Evolutionary conservation across 2,329 filamentous ascomycete genomes (phyloP), one percentile per base, ranked within the genome.

Genomic region (Coniella vitis): DNA sequence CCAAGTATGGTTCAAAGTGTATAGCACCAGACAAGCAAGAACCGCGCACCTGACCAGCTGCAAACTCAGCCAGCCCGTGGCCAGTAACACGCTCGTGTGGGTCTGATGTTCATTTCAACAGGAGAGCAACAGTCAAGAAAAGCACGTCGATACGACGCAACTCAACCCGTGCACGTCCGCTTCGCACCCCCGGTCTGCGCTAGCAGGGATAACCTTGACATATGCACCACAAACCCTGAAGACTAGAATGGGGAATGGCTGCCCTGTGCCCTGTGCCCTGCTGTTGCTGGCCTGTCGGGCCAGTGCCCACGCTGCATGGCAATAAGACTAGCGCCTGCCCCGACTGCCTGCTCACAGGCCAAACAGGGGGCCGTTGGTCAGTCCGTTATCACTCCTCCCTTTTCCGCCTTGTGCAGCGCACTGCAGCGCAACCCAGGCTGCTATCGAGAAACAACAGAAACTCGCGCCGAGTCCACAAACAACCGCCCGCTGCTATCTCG

Each of bases 261-360:
- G 36, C 35, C 39, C 31, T 49, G 32, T 38, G 17, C n/a, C 29
- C n/a, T 41, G n/a, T n/a, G 20, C 22, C 16, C 38, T 40, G n/a
- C 17, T 17, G n/a, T 13, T 21, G 21, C 7, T 41, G 22, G 14
- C 22, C 22, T 41, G 38, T 41, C 38, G 9, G 22, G n/a, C 22
- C 25, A 25, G 21, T 20, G 40, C 46, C 42, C 34, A 44, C 37
- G 40, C 46, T 52, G 35, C 46, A 41, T 48, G 43, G 46, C 45
- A 48, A 52, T 52, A 52, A 52, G 50, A 52, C 49, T 52, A 52
- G 50, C 50, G 50, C 50, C 50, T 41, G 42, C 46, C 38, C 45
- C 49, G 48, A 40, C 37, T 39, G 47, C 39, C 37, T 36, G 38
- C 38, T 22, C 38, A 21, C 22, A 25, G 21, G 38, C 17, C 38